Conservation (phyloP, 106 monocot genomes). For the Allium sativum region DNA sequence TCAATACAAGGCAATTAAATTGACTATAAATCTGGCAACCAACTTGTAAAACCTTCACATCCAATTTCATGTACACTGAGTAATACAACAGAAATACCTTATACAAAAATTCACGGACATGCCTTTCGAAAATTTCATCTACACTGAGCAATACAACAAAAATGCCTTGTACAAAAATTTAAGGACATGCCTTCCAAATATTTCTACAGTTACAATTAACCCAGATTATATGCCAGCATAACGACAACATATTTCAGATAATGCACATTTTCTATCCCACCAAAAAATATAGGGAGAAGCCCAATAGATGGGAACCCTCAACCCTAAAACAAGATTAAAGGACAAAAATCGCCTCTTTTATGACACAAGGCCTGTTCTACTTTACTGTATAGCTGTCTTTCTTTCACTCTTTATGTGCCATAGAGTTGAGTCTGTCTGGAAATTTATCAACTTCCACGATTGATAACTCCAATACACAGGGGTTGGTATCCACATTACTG, state of each 20-base stretch:
- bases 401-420: neutral
- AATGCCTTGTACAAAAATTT: too few relatives aligned
- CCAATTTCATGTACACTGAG: too few relatives aligned
- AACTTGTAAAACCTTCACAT: too few relatives aligned
- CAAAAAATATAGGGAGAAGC: slow-evolving; percentile 2
- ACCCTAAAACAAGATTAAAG: neutral
- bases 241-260: neutral
- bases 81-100: too few relatives aligned
- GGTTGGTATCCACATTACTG: neutral
- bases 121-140: too few relatives aligned
- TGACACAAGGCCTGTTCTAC: neutral
- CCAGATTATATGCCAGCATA: neutral
- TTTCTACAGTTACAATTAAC: neutral
- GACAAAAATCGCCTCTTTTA: neutral
- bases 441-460: slow-evolving; percentile 21
- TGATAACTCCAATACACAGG: slow-evolving; percentile 24
- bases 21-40: too few relatives aligned
- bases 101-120: too few relatives aligned
- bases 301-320: neutral
- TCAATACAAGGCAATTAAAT: too few relatives aligned
- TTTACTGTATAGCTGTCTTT: neutral
- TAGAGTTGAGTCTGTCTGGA: slow-evolving; percentile 1
- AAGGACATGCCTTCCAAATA: too few relatives aligned
- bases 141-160: too few relatives aligned
- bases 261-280: neutral